Evolutionary conservation across 1,139 yeast species (phyloP), one percentile per base, ranked within the genome.

Genomic region (Komagataea norvegica): DNA sequence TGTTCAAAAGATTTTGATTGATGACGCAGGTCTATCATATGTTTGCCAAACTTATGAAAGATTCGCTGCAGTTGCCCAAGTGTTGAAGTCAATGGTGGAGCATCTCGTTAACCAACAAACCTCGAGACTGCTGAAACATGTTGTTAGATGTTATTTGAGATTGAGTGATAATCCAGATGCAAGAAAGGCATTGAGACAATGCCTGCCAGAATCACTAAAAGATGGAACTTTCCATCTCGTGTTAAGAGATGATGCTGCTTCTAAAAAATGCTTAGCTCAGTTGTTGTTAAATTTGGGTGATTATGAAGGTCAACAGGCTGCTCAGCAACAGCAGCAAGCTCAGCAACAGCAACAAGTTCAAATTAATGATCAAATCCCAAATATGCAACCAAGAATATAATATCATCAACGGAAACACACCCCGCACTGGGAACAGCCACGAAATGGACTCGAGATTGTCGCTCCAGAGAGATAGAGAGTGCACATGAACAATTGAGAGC

Each of bases 21-120:
- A 91, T 61, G 96, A 91, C 56, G 79, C 83, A 51, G 98, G 98
- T 0, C 71, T 91, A 46, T 76, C 79, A 26, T 91, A 91, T 62
- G 86, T 91, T 18, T 91, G 98, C 63, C 95, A 94, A 43, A 89
- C 97, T 0, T 86, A 81, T 57, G 97, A 91, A 61, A 72, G 98
- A 51, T 91, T 91, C 59, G 88, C 83, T 46, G 95, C 98, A 3
- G 96, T 91, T 23, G 86, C 94, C 1, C 80, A 85, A 31, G 98
- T 91, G 1, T 70, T 91, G 45, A 76, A 86, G 25, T 77, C 79
- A 47, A 93, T 91, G 95, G 91, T 91, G 34, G 87, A 83, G 34
- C 96, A 89, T 57, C 66, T 91, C 45, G 75, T 76, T 4, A 72
- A 71, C 30, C 72, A 75, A 37, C 77, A 74, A 46, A 85, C 95